These are phyloP conservation scores for Dactylellina parvicollis DNA, from an alignment of 2,329 filamentous ascomycete genomes.

Conservation along the genomic window DNA sequence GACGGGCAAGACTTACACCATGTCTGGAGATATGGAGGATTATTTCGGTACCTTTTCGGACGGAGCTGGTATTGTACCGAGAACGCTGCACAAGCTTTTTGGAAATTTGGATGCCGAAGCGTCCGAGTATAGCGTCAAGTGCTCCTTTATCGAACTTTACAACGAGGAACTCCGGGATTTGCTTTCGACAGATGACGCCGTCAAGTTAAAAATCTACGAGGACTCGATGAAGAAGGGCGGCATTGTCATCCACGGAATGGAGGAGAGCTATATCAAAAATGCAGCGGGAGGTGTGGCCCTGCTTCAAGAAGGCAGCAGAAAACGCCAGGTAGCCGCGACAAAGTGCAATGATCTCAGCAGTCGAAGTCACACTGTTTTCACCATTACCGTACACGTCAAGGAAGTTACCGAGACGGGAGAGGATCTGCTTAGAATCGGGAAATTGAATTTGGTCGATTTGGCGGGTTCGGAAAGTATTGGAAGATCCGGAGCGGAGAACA, in stretches of 20 bases:
- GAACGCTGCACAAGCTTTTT: conserved; percentile 87
- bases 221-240: conserved; percentile 86
- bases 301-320: conserved; percentile 87
- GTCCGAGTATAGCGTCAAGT: conserved; percentile 88
- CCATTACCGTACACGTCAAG: conserved; percentile 90
- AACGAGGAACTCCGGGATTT: conserved; percentile 96
- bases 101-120: conserved; percentile 81
- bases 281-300: conserved; percentile 87
- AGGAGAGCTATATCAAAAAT: conserved; percentile 89
- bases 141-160: conserved; percentile 98
- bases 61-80: conserved; percentile 91
- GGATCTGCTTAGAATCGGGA: conserved; percentile 88
- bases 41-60: conserved; percentile 86
- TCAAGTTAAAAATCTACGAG: conserved; percentile 95
- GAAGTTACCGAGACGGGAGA: conserved; percentile 82
- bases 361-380: conserved; percentile 96
- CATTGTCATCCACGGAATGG: conserved; percentile 96
- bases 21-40: conserved; percentile 97
- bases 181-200: conserved; percentile 79
- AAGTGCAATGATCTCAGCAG: conserved; percentile 99
- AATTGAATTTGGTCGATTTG: conserved; percentile 94
- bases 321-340: conserved; percentile 97
- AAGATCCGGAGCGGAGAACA: conserved; percentile 95
- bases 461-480: conserved; percentile 98
- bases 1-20: conserved; percentile 98